Percentiles rank a stretch among this genome's conserved stretches.
These are phyloP conservation scores for Zalaria sp. DNA, from an alignment of 2,329 filamentous ascomycete genomes.

Conservation along the genomic window DNA sequence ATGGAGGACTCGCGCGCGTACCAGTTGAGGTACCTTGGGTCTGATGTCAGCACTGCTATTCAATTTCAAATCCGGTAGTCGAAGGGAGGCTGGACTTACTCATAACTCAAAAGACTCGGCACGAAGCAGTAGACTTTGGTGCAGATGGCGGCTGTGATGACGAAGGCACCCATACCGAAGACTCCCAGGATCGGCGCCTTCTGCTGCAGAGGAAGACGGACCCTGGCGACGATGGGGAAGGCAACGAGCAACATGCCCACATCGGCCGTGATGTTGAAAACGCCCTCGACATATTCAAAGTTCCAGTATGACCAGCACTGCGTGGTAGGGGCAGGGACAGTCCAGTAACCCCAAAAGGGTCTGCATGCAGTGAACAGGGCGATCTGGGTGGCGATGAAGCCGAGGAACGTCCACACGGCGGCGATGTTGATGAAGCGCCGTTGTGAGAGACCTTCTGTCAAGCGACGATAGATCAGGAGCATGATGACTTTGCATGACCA, in stretches of 20 bases:
- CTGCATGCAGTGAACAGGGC: conserved; percentile 8
- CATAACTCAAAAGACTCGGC: conserved; percentile 2
- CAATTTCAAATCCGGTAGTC: not conserved
- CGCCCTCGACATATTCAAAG: conserved; percentile 6
- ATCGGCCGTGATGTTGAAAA: conserved; percentile 9
- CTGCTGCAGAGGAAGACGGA: conserved; percentile 7
- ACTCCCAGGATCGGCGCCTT: conserved; percentile 6
- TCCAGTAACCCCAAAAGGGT: conserved; percentile 9
- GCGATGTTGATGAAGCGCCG: conserved; percentile 21
- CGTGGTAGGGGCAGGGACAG: conserved; percentile 3
- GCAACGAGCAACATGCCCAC: conserved; percentile 6
- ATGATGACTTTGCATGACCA: conserved; percentile 39
- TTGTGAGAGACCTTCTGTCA: conserved; percentile 34
- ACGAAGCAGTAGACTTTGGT: conserved; percentile 8
- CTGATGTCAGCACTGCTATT: not conserved
- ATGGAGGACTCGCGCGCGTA: conserved; percentile 8
- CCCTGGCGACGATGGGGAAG: conserved; percentile 6
- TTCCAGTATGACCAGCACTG: conserved; percentile 8
- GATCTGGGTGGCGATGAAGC: conserved; percentile 8
- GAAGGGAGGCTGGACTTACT: not conserved
- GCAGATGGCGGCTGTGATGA: conserved; percentile 8
- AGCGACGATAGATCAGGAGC: conserved; percentile 36
- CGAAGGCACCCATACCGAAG: conserved; percentile 8
- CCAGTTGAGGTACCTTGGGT: conserved; percentile 6
- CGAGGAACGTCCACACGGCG: conserved; percentile 4